Conservation (phyloP, 805 yeast genomes). For the Nakazawaea ernobii region DNA sequence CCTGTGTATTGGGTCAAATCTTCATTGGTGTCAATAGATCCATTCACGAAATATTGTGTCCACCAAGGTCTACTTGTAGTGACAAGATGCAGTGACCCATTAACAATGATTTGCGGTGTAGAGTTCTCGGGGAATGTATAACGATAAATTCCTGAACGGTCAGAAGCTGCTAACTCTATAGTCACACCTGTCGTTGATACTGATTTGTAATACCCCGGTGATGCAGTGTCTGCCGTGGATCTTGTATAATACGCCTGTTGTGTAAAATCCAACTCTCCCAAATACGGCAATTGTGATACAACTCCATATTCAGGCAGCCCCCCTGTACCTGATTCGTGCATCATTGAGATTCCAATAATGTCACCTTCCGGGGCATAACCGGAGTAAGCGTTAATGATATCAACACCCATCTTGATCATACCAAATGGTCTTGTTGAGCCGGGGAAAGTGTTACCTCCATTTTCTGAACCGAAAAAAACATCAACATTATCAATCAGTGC, state of each 20-base stretch:
- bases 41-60: slow-evolving; percentile 26
- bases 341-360: slow-evolving; percentile 28
- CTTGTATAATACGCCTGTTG: slow-evolving; percentile 14
- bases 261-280: slow-evolving; percentile 15
- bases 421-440: slow-evolving; percentile 32
- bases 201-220: slow-evolving; percentile 23
- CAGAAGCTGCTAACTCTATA: slow-evolving; percentile 24
- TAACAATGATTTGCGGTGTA: slow-evolving; percentile 20
- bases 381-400: slow-evolving; percentile 23
- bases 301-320: slow-evolving; percentile 32
- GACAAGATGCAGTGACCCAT: slow-evolving; percentile 24
- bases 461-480: slow-evolving; percentile 29
- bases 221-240: slow-evolving; percentile 17
- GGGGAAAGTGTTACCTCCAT: slow-evolving; percentile 30
- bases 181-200: slow-evolving; percentile 18
- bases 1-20: slow-evolving; percentile 20
- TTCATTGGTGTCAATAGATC: slow-evolving; percentile 16
- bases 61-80: slow-evolving; percentile 26
- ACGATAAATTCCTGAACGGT: slow-evolving; percentile 22
- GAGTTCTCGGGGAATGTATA: slow-evolving; percentile 19
- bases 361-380: slow-evolving; percentile 28
- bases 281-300: slow-evolving; percentile 25
- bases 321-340: slow-evolving; percentile 36
- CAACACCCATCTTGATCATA: slow-evolving; percentile 32
- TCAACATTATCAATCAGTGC: slow-evolving; percentile 17